These are phyloP conservation scores for Aristolochia contorta DNA, from an alignment of 164 flowering plant genomes.

Conservation along the genomic window DNA sequence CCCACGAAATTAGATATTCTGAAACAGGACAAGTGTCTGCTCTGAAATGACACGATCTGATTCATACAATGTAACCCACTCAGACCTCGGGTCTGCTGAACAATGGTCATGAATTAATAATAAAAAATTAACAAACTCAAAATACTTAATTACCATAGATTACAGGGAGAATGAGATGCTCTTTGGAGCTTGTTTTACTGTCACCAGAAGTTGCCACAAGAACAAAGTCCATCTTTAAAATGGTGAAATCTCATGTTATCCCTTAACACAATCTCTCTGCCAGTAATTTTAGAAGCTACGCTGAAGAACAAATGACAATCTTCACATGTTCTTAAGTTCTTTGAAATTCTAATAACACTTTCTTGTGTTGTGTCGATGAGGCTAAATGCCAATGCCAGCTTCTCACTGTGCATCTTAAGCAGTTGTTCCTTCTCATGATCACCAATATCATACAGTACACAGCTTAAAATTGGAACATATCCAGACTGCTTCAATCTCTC, in stretches of 20 bases:
- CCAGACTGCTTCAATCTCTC: slow-evolving; percentile 25
- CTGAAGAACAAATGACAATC: slow-evolving; percentile 36
- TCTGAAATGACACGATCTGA: no score
- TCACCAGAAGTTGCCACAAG: slow-evolving; percentile 1
- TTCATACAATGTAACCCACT: no score
- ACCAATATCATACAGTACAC: slow-evolving; percentile 37
- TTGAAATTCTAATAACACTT: slow-evolving; percentile 34
- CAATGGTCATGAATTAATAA: no score
- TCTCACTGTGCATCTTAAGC: slow-evolving; percentile 44
- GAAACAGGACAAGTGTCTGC: no score
- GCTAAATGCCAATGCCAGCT: slow-evolving; percentile 51
- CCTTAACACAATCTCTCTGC: slow-evolving; percentile 39
- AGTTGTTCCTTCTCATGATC: slow-evolving; percentile 50
- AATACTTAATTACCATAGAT: no score
- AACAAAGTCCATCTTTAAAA: background rate
- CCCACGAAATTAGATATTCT: no score
- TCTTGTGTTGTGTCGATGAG: slow-evolving; percentile 30
- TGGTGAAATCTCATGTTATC: slow-evolving; percentile 14
- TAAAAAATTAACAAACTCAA: no score
- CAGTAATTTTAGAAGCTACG: slow-evolving; percentile 35
- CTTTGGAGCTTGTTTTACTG: no score
- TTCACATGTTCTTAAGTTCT: slow-evolving; percentile 44
- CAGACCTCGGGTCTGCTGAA: no score
- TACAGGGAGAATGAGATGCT: no score
- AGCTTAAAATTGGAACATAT: slow-evolving; percentile 27